Base-by-base conservation (phyloP, 2,329 filamentous ascomycete genomes). In the Plectosphaerella sp. region DNA sequence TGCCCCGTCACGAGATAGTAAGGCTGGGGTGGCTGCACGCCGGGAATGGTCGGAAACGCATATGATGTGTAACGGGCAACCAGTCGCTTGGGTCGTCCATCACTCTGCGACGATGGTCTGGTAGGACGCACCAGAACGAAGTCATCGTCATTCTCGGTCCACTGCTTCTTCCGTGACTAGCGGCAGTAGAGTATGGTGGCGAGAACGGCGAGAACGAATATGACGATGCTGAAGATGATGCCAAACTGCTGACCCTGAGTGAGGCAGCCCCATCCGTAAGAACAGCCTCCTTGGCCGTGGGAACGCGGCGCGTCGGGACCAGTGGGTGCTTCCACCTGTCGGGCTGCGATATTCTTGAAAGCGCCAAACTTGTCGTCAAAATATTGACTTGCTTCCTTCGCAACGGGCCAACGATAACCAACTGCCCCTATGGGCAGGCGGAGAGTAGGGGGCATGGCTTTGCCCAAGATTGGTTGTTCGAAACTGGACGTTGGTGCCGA, bases 241-340 rank as follows among this genome's bases (percentile, higher is more conserved):
- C 73, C 73, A 20, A 66, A 67, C 35, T 72, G 63, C 43, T 72
- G 62, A 0, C 65, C 57, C 10, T 57, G 45, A 25, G 59, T 71
- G n/a, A 75, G 61, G 52, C 73, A 76, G 42, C 61, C 52, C 71
- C 71, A 76, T 11, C 69, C 65, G 3, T 57, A 48, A 43, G 52
- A 53, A 54, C 67, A 73, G 10, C 37, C 20, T 9, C 24, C 22
- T 22, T 36, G 12, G 16, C 39, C 16, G 25, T 35, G 2, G n/a
- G 24, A 24, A 20, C 10, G n/a, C 14, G 25, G 48, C 3, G 39
- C 24, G n/a, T 18, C 15, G 24, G 39, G 22, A 10, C 12, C 24
- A 18, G 48, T 18, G 20, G 22, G 11, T 6, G 28, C 11, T 7
- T 36, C 24, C 9, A 12, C 39, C 41, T 43, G 41, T 43, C 41